Percentiles rank a stretch among this genome's conserved stretches.
phyloP scores from a whole-genome alignment of 129 eudicot genomes.

The Centaurea solstitialis region DNA sequence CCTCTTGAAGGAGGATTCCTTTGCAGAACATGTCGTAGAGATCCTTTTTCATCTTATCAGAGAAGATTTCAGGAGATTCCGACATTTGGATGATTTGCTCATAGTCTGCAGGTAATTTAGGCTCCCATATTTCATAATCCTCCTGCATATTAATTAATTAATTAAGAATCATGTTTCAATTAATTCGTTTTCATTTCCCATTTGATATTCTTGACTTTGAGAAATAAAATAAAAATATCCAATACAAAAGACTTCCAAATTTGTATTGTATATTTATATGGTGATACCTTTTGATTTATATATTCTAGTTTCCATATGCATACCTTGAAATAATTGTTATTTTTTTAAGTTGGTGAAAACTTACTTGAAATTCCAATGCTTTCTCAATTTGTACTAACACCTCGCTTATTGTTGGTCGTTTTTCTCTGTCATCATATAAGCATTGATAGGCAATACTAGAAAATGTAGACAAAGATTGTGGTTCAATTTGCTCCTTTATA shows the following conservation, averaged over 20 bases:
- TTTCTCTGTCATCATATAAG: background rate
- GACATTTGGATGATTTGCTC: background rate
- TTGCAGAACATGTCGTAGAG: background rate
- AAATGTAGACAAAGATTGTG: background rate
- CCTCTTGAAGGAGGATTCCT: slow-evolving; percentile 24
- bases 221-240: too few species aligned
- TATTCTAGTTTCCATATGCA: too few species aligned
- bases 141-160: background rate
- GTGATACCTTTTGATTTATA: too few species aligned
- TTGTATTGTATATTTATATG: too few species aligned
- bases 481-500: background rate
- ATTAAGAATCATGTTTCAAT: too few species aligned
- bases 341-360: background rate
- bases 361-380: background rate
- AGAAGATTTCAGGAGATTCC: background rate
- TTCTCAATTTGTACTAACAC: background rate
- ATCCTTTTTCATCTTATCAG: background rate
- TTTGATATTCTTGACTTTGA: too few species aligned
- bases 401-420: background rate
- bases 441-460: background rate
- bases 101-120: slow-evolving; percentile 4
- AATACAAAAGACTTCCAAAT: too few species aligned
- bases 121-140: slow-evolving; percentile 23
- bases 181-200: too few species aligned
- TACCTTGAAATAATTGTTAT: too few species aligned